phyloP scores from a whole-genome alignment of 306 rosid genomes.

The Vicia faba region DNA sequence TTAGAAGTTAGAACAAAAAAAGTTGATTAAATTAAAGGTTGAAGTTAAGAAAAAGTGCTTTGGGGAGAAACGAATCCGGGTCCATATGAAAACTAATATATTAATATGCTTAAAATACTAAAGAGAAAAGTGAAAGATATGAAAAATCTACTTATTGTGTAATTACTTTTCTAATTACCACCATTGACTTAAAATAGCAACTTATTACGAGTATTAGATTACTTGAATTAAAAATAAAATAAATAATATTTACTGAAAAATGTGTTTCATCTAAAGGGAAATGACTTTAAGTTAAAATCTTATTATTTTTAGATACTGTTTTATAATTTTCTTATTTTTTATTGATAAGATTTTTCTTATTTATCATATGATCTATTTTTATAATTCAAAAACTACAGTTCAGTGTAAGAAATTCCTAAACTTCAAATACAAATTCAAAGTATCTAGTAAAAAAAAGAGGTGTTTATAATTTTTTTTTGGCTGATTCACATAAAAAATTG shows the following conservation, averaged over 20 bases:
- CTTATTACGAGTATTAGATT: not conserved
- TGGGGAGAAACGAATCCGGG: constrained; percentile 14
- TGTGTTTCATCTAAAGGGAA: not conserved
- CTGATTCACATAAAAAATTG: no score
- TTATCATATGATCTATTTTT: no score
- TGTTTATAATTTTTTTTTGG: no score
- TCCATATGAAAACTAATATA: constrained; percentile 27
- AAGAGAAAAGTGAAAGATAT: constrained; percentile 1
- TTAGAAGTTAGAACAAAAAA: not conserved
- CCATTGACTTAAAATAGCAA: constrained; percentile 11
- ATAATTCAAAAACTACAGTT: no score
- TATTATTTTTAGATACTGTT: no score
- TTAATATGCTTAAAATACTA: not conserved
- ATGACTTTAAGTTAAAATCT: no score
- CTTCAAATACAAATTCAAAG: no score
- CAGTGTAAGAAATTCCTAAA: no score
- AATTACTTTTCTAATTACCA: constrained; percentile 19
- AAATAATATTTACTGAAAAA: not conserved
- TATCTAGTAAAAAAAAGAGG: no score
- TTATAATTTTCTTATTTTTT: no score
- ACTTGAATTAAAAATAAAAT: constrained; percentile 3
- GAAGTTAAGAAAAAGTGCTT: constrained; percentile 14
- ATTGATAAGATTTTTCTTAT: no score
- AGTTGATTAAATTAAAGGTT: not conserved
- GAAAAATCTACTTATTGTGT: not conserved